phyloP scores from a whole-genome alignment of 805 yeast genomes.

The Dipodascopsis tothii region DNA sequence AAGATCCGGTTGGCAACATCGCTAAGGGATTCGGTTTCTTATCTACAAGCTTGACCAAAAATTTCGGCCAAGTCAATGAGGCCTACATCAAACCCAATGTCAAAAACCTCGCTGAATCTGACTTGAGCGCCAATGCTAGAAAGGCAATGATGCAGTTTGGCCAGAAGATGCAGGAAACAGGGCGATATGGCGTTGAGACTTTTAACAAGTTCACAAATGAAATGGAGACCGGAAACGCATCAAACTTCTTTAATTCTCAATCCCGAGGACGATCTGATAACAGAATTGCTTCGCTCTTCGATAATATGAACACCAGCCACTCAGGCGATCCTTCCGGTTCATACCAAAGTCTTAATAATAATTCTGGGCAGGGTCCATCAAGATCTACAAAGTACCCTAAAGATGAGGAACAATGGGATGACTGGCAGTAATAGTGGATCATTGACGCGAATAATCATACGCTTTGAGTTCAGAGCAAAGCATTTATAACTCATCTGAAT shows the following conservation, averaged over 20 bases:
- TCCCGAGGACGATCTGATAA: not conserved
- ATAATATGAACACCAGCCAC: not conserved
- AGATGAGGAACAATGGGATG: not conserved
- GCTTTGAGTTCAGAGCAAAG: too few relatives aligned
- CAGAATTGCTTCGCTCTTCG: not conserved
- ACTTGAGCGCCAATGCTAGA: constrained; percentile 69
- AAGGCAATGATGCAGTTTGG: constrained; percentile 97
- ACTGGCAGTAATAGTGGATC: not conserved
- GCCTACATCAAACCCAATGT: constrained; percentile 86
- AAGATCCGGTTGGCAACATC: constrained; percentile 87
- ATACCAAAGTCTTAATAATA: not conserved
- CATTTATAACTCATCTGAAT: too few relatives aligned
- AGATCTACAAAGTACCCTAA: not conserved
- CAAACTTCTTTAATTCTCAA: constrained; percentile 22
- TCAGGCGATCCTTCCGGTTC: not conserved
- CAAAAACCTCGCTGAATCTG: constrained; percentile 71
- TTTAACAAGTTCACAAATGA: constrained; percentile 43
- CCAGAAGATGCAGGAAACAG: constrained; percentile 84
- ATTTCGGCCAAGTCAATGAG: constrained; percentile 79
- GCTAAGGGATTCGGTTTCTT: constrained; percentile 92
- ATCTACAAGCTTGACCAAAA: constrained; percentile 74
- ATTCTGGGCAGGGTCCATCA: not conserved
- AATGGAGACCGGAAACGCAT: constrained; percentile 35
- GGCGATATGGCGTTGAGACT: constrained; percentile 66
- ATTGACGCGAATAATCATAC: too few relatives aligned